Evolutionary conservation across 306 rosid genomes (phyloP).

Genomic region (Cicer yamashitae): DNA sequence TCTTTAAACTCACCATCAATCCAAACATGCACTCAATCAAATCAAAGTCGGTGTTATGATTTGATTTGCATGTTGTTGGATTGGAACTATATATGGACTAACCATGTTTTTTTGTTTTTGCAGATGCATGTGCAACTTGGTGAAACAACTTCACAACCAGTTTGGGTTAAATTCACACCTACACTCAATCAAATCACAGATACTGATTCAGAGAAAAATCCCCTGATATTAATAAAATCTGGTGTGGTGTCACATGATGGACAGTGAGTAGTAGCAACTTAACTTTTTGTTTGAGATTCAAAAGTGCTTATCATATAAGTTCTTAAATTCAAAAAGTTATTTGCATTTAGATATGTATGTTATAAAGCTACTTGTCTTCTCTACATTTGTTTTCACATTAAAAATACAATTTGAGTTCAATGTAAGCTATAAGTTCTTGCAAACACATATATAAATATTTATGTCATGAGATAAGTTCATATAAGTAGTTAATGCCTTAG

Average conservation of each 20-base stretch:
- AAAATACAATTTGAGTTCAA: neutral
- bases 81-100: too few relatives aligned
- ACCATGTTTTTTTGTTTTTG: conserved; percentile 10
- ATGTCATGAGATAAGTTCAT: too few relatives aligned
- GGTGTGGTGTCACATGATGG: conserved; percentile 72
- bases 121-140: conserved; percentile 79
- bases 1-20: too few relatives aligned
- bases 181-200: conserved; percentile 53
- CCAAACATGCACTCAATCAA: too few relatives aligned
- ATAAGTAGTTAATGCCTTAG: neutral
- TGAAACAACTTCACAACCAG: conserved; percentile 68
- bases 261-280: conserved; percentile 70
- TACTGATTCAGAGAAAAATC: conserved; percentile 52
- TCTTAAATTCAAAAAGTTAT: conserved; percentile 5
- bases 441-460: neutral
- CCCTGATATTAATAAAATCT: conserved; percentile 55
- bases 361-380: neutral
- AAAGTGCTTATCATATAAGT: neutral
- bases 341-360: neutral
- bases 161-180: conserved; percentile 71
- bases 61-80: too few relatives aligned
- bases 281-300: conserved; percentile 34
- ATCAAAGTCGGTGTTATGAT: too few relatives aligned
- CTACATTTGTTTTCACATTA: neutral
- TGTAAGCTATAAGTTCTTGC: neutral